Evolutionary conservation across 208 protist species (phyloP).

Genomic region (Trypanosoma congolense): DNA sequence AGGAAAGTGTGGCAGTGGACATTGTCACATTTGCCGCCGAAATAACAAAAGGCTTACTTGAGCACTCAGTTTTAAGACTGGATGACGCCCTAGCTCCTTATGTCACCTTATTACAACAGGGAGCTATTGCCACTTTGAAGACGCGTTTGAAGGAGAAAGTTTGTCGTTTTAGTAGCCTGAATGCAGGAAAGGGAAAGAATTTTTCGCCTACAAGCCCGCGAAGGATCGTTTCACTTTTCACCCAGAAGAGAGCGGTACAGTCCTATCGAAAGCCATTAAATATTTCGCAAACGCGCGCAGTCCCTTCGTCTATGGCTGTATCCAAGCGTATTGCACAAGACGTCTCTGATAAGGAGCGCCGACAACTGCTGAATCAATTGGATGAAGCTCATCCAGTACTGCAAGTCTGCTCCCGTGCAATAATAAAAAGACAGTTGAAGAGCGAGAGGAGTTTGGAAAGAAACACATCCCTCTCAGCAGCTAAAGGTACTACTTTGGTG

Average conservation of each 20-base stretch:
- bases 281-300: slow-evolving; percentile 1
- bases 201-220: background rate
- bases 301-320: slow-evolving; percentile 12
- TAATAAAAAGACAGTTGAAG: slow-evolving; percentile 15
- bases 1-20: slow-evolving; percentile 18
- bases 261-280: background rate
- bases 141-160: slow-evolving; percentile 2
- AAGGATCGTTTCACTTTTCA: slow-evolving; percentile 10
- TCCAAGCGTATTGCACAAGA: slow-evolving; percentile 6
- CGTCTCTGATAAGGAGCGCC: slow-evolving; percentile 6
- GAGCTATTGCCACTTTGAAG: slow-evolving; percentile 5
- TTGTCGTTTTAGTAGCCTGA: background rate
- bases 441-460: slow-evolving; percentile 22
- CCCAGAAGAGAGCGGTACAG: slow-evolving; percentile 1
- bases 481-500: slow-evolving; percentile 10
- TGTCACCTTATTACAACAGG: slow-evolving; percentile 1
- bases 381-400: slow-evolving; percentile 17
- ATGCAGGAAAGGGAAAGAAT: background rate
- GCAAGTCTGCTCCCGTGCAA: slow-evolving; percentile 22
- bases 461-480: slow-evolving; percentile 14
- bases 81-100: slow-evolving; percentile 9
- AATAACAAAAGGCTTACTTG: slow-evolving; percentile 36
- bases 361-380: slow-evolving; percentile 20
- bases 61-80: slow-evolving; percentile 31
- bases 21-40: slow-evolving; percentile 49